Conservation (phyloP, 2,329 filamentous ascomycete species). For the Lachnellula occidentalis region DNA sequence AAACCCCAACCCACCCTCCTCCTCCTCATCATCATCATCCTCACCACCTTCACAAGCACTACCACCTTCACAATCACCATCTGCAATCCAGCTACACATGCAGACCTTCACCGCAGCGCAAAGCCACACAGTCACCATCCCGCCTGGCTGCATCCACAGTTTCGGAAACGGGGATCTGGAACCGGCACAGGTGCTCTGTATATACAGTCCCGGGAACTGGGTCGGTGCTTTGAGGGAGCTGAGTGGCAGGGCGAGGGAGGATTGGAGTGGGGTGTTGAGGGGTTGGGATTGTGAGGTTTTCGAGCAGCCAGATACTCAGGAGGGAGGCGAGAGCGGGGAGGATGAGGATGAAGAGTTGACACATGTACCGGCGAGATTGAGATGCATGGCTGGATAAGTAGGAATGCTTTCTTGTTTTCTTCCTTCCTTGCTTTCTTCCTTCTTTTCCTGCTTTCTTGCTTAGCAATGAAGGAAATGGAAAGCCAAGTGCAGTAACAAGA, state of each 20-base stretch:
- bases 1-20: too few species aligned
- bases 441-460: too few species aligned
- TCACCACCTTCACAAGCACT: too few species aligned
- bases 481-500: too few species aligned
- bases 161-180: neutral
- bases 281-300: neutral
- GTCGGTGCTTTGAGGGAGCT: neutral
- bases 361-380: conserved; percentile 5
- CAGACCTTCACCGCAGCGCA: neutral
- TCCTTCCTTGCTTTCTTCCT: too few species aligned
- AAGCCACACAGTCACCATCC: neutral
- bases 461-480: too few species aligned
- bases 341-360: conserved; percentile 20
- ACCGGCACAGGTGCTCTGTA: conserved; percentile 2
- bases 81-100: neutral
- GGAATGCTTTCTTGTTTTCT: too few species aligned
- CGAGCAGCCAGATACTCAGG: neutral
- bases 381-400: conserved; percentile 7
- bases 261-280: conserved; percentile 1
- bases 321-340: conserved; percentile 22
- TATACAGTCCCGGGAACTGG: conserved; percentile 4
- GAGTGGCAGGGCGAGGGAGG: neutral
- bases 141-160: neutral
- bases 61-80: neutral
- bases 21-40: too few species aligned